Evolutionary conservation across 176 grass and related monocot species (phyloP), one percentile per base, ranked within the genome.

Genomic region (Alloteropsis semialata): DNA sequence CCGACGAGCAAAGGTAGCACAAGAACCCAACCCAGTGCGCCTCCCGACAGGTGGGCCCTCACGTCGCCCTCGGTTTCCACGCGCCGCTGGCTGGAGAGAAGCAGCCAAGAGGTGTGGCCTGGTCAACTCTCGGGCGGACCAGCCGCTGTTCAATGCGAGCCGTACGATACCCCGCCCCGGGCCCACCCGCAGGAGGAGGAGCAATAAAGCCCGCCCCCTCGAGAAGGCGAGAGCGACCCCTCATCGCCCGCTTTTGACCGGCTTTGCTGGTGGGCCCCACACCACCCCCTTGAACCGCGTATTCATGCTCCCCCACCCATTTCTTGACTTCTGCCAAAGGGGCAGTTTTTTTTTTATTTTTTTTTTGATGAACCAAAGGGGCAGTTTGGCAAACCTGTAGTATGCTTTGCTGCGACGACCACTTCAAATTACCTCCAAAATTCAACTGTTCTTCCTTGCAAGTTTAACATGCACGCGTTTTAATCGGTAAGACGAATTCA

Each of bases 191-290:
- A n/a, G n/a, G n/a, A n/a, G n/a, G n/a, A n/a, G 34, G 2, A 8
- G 69, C 9, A 9, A 0, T 72, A 18, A 77, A 61, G 75, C 19
- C 42, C n/a, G n/a, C n/a, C n/a, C n/a, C 38, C 16, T 13, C n/a
- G 22, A 69, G 19, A n/a, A 19, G 37, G 45, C 49, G 72, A 77
- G 36, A 85, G 75, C 75, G 55, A 85, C 75, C 42, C 19, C 84
- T 30, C 75, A 65, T 11, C 69, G 57, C 14, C 59, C n/a, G 30
- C 66, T 70, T 86, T 86, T 79, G 75, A 86, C 76, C 55, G 1
- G 7, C 32, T 5, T 6, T 43, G 6, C 3, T 3, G 0, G 54
- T 36, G 84, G 75, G 75, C 30, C 64, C 84, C 24, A 64, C 84
- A 79, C 75, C 46, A 53, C 0, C 71, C 0, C 71, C 34, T 79